phyloP scores from a whole-genome alignment of 305 asterid species.

The Fraxinus angustifolia region DNA sequence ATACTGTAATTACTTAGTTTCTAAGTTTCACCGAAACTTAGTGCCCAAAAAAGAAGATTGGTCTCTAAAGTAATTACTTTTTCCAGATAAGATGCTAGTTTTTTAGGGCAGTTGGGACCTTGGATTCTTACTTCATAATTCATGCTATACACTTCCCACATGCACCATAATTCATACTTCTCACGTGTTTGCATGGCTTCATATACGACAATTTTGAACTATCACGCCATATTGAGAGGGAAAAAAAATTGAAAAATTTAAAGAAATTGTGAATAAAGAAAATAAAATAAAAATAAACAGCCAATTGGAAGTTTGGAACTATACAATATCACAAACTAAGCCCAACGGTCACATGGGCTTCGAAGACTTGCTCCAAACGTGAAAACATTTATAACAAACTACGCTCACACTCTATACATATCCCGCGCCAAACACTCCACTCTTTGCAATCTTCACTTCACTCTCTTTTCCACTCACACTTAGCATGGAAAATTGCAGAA shows the following conservation, averaged over 20 bases:
- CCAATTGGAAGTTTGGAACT: not conserved
- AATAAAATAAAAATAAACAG: not conserved
- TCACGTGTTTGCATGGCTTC: constrained; percentile 49
- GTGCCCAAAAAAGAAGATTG: not conserved
- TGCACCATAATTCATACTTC: constrained; percentile 29
- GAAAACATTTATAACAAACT: constrained; percentile 69
- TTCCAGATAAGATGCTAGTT: not conserved
- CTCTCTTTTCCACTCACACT: constrained; percentile 19
- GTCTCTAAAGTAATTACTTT: not conserved
- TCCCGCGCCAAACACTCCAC: constrained; percentile 38
- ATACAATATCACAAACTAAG: constrained; percentile 20
- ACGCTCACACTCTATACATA: constrained; percentile 54
- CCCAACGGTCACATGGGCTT: constrained; percentile 70
- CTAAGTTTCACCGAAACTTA: not conserved
- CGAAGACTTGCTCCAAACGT: constrained; percentile 54
- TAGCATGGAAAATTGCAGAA: constrained; percentile 64
- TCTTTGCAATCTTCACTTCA: constrained; percentile 28
- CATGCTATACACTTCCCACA: constrained; percentile 4
- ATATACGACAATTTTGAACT: not conserved
- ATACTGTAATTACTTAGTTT: no score
- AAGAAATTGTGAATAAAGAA: not conserved
- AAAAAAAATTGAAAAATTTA: no score
- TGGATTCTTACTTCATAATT: constrained; percentile 22
- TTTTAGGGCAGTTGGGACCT: not conserved
- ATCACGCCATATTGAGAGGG: not conserved